Percentiles rank a stretch among this genome's conserved stretches.
Evolutionary conservation across 2,329 filamentous ascomycete species (phyloP).

Genomic region (Neofusicoccum laricinum): DNA sequence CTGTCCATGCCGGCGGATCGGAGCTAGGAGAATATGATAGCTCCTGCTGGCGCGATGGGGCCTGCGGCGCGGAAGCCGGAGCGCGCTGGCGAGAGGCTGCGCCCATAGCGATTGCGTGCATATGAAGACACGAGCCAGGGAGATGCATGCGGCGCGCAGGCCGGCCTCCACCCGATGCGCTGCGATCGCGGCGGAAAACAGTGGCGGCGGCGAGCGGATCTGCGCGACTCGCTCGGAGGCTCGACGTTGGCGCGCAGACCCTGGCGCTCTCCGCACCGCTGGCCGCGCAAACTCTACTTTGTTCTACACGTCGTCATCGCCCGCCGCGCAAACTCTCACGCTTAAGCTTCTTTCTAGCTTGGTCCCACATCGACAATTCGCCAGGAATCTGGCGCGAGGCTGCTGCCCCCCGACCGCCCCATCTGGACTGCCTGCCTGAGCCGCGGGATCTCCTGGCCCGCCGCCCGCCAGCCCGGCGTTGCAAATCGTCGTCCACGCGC

Average conservation of each 20-base stretch:
- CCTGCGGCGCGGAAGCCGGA: neutral
- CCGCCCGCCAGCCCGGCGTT: neutral
- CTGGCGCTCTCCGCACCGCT: neutral
- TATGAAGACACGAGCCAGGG: conserved; percentile 1
- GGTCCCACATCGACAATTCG: neutral
- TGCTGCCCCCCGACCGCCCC: neutral
- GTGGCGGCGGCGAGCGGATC: neutral
- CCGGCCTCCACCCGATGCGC: conserved; percentile 4
- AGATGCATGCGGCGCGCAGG: conserved; percentile 2
- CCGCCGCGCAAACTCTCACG: neutral
- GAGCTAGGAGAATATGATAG: neutral
- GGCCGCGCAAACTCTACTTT: conserved; percentile 1
- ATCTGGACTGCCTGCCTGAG: neutral
- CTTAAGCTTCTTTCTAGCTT: conserved; percentile 2
- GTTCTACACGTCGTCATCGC: conserved; percentile 1
- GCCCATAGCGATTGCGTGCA: neutral
- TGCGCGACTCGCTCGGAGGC: neutral
- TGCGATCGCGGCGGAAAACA: neutral
- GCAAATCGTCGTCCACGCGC: neutral
- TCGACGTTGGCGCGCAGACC: neutral
- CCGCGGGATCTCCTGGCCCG: conserved; percentile 3
- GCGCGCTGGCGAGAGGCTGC: neutral
- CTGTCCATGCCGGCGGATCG: neutral
- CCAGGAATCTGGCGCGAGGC: neutral
- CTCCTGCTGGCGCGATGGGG: no score